Base-by-base conservation (phyloP, 306 rosid genomes). In the Astragalus membranaceus region DNA sequence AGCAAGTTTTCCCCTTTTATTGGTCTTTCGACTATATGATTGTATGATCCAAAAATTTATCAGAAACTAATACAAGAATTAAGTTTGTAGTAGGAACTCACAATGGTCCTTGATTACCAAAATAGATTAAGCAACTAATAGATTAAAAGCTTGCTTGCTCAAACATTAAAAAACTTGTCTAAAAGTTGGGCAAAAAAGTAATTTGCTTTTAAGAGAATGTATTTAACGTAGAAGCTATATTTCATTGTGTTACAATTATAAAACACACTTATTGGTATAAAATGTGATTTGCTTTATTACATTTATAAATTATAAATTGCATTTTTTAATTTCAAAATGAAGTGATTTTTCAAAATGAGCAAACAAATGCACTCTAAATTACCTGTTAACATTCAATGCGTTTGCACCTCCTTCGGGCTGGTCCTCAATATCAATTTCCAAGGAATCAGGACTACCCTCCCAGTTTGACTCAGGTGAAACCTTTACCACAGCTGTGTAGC, bases 371-470 rank as follows among this genome's bases (percentile, higher is more conserved):
- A 39, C 5, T 61, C 15, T 41, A 62, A 73, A 55, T 74, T 16
- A 94, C 98, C 98, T 94, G 82, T 90, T 90, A 80, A 90, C 91
- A 69, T 94, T 94, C 79, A 94, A 77, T 41, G 98, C 96, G 56
- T 94, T 88, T 59, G 94, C 92, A 75, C 98, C 98, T 72, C 98
- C 98, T 75, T 90, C 98, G 37, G 92, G 95, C 83, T 94, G 98
- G 78, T 90, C 96, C 70, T 88, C 98, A 52, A 90, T 87, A 81
- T 90, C 92, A 77, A 94, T 77, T 70, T 87, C 92, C 77, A 72
- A 78, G 55, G 91, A 88, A 78, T 78, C 64, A 51, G 79, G 78
- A 73, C 58, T 88, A 26, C 79, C 84, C 16, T 76, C 84, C 92
- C 84, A 85, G 54, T 84, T 79, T 64, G 41, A 82, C 77, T 88